These are phyloP conservation scores for Castanea mollissima DNA, from an alignment of 306 rosid species.

Conservation along the genomic window DNA sequence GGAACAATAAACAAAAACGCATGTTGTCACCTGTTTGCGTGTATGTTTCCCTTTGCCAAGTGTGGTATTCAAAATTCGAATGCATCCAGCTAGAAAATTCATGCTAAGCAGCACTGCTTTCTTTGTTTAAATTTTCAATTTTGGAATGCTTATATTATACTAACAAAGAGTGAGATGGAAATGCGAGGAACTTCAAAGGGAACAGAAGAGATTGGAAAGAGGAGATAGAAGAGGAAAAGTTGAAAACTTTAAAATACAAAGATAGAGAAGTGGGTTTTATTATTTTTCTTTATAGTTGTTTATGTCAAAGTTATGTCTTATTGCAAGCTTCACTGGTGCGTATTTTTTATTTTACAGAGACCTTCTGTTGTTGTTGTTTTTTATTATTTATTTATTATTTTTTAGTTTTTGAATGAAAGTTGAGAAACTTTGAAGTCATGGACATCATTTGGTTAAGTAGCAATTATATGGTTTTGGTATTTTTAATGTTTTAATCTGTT, in stretches of 20 bases:
- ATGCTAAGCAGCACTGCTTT: conserved; percentile 56
- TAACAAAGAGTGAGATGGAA: conserved; percentile 26
- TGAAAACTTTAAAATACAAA: too few species aligned
- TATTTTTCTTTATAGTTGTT: conserved; percentile 15
- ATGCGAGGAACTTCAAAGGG: conserved; percentile 16
- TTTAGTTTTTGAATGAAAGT: background rate
- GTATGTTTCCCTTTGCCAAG: conserved; percentile 9
- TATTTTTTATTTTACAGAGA: background rate
- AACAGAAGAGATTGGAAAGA: conserved; percentile 17
- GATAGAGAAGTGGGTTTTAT: conserved; percentile 2
- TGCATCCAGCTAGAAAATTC: conserved; percentile 38
- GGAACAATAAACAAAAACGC: background rate
- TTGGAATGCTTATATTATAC: conserved; percentile 18
- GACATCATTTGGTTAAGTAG: conserved; percentile 1
- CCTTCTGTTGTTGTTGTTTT: background rate
- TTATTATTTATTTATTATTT: too few species aligned
- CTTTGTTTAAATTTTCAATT: background rate
- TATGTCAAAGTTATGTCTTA: background rate
- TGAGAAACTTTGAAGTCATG: background rate
- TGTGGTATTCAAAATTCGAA: conserved; percentile 34
- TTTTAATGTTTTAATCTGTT: background rate
- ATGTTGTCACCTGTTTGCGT: conserved; percentile 14
- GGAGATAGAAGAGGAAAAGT: too few species aligned
- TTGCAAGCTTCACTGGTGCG: background rate
- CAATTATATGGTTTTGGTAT: background rate